A percentile compares a stretch with the other conserved stretches of the same genome.
These are phyloP conservation scores for Tothia fuscella DNA, from an alignment of 2,329 filamentous ascomycete genomes.

Conservation along the genomic window DNA sequence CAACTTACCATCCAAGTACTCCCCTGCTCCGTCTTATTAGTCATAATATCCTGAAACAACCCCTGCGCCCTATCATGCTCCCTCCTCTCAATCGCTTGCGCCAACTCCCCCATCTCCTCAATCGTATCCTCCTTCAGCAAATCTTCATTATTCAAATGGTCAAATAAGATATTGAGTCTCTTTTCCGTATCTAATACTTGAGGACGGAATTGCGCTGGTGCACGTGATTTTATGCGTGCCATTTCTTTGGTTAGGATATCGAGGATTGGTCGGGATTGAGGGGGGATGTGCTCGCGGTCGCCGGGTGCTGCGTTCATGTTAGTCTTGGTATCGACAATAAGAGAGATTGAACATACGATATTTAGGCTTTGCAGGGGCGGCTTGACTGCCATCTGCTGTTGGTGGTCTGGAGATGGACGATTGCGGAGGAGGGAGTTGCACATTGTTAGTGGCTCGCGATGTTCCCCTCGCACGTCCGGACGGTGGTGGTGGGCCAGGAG, in stretches of 20 bases:
- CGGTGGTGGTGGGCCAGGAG: conserved; percentile 32
- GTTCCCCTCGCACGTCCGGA: conserved; percentile 22
- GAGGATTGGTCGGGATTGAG: conserved; percentile 62
- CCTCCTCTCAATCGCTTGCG: conserved; percentile 26
- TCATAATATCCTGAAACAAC: conserved; percentile 35
- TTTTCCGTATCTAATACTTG: conserved; percentile 94
- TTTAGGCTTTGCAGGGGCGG: conserved; percentile 3
- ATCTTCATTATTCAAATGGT: conserved; percentile 93
- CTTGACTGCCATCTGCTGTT: conserved; percentile 3
- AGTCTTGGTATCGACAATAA: no score
- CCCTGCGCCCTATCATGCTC: conserved; percentile 34
- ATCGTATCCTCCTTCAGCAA: conserved; percentile 71
- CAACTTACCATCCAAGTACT: conserved; percentile 39
- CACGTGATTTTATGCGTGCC: conserved; percentile 74
- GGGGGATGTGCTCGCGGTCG: conserved; percentile 80
- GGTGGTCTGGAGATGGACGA: conserved; percentile 25
- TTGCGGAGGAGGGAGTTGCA: conserved; percentile 26
- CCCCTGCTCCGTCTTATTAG: conserved; percentile 36
- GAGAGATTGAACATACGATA: no score
- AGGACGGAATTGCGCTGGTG: conserved; percentile 71
- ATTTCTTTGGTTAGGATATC: conserved; percentile 75
- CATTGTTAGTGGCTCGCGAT: not conserved
- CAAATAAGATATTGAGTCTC: conserved; percentile 83
- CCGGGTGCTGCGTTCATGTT: conserved; percentile 55
- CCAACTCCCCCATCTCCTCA: conserved; percentile 49